A percentile compares a stretch with the other conserved stretches of the same genome.
Conservation (phyloP, 202 grass and related monocot species). For the Saccharum hybrid region DNA sequence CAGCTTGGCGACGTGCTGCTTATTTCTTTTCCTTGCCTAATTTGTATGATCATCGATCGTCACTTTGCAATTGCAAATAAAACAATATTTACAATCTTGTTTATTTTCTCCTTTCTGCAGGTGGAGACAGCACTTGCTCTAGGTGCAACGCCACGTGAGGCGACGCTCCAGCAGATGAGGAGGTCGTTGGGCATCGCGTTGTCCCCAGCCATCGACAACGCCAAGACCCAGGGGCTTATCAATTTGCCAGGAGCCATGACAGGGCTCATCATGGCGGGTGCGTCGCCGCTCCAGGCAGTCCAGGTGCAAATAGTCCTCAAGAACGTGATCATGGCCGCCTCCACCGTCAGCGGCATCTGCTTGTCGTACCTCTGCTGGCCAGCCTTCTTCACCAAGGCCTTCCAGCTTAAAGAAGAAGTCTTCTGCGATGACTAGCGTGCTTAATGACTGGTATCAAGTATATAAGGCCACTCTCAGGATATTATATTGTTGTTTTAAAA, state of each 20-base stretch:
- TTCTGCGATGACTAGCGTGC: constrained; percentile 35
- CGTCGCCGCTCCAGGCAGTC: constrained; percentile 74
- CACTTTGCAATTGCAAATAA: no score
- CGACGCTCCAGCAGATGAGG: constrained; percentile 59
- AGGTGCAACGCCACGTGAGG: constrained; percentile 66
- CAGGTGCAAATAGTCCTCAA: constrained; percentile 80
- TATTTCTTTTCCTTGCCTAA: no score
- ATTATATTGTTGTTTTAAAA: no score
- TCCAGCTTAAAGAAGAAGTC: constrained; percentile 56
- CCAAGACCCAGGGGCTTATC: constrained; percentile 78
- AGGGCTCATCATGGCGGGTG: constrained; percentile 77
- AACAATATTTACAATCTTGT: no score
- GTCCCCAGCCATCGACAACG: constrained; percentile 72
- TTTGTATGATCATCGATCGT: no score
- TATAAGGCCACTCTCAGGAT: no score
- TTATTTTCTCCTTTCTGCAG: constrained; percentile 3
- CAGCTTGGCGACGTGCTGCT: no score
- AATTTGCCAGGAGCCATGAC: constrained; percentile 80
- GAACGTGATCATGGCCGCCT: constrained; percentile 77
- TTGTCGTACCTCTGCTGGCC: constrained; percentile 72
- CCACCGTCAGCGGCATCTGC: constrained; percentile 70
- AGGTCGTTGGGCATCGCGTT: constrained; percentile 66
- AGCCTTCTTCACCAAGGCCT: constrained; percentile 68
- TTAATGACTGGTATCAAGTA: not conserved
- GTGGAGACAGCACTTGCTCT: constrained; percentile 73